Evolutionary conservation across 495 filamentous ascomycete species (phyloP), one percentile per base, ranked within the genome.

Genomic region (Aspergillus taichungensis): DNA sequence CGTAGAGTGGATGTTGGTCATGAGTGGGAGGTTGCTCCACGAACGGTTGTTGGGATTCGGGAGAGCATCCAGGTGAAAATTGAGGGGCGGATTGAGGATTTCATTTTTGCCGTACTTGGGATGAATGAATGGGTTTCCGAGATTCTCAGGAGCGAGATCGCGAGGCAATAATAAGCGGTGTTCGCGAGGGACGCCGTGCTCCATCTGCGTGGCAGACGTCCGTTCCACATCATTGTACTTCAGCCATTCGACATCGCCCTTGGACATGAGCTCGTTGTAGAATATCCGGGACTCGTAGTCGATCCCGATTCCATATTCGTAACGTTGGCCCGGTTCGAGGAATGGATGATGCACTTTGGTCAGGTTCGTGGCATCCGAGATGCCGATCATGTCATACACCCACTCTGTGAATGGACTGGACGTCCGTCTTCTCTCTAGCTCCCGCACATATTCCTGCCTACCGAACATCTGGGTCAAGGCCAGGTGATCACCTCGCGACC

Each of bases 391-490:
- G 1, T 56, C 46, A 35, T 67, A 64, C 5, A 78, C 42, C 67
- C 68, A 74, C 39, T 76, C 72, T 42, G 62, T 69, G 55, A 68
- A 57, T 0, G 52, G 42, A 31, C 51, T 67, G 13, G 59, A 51
- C 0, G 63, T 67, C 29, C 64, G 54, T 12, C 59, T 65, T 43
- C 75, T 71, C 49, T 71, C 64, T 34, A 70, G 57, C 50, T 80
- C 72, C 28, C 77, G 65, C 31, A 74, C 59, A 30, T 75, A 73
- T 59, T 82, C 77, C 51, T 83, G 78, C 34, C 73, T 66, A 34
- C 76, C 78, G 43, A 73, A 80, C 42, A 83, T 75, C 43, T 74
- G 66, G 8, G 74, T 74, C 45, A 81, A 66, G 8, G 75, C 65
- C 39, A 69, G 53, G 56, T 78, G 68, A 49, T 78, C 73, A 24